Evolutionary conservation across 306 rosid genomes (phyloP), one percentile per base, ranked within the genome.

Genomic region (Lagenaria siceraria): DNA sequence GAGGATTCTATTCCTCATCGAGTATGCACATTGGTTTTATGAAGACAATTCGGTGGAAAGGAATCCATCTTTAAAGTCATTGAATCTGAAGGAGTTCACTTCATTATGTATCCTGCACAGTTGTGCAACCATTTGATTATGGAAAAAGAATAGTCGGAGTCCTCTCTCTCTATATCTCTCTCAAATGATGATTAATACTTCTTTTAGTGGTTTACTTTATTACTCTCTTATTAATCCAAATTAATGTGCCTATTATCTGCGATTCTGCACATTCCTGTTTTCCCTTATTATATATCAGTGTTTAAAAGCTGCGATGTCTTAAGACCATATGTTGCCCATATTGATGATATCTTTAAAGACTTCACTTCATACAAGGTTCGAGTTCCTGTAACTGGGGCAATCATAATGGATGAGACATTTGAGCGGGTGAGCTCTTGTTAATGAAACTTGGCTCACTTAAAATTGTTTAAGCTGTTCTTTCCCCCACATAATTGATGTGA

Each of bases 21-120:
- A 92, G 87, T 90, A 92, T 83, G 99, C 99, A 8, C 99, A 95
- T 90, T 95, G 99, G 99, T 95, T 87, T 86, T 90, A 95, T 80
- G 99, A 95, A 81, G 99, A 95, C 84, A 95, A 95, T 80, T 95
- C 99, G 21, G 97, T 95, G 68, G 97, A 95, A 85, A 90, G 85
- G 31, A 89, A 95, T 83, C 97, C 99, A 54, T 92, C 96, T 25
- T 84, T 95, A 77, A 95, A 92, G 88, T 95, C 99, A 25, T 90
- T 92, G 78, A 95, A 68, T 82, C 84, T 95, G 75, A 95, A 95
- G 92, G 97, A 95, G 87, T 95, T 95, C 77, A 95, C 99, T 74
- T 89, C 88, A 66, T 79, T 95, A 85, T 36, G 99, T 72, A 72
- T 72, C 76, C 59, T 71, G 59, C 40, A 12, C 36, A 43, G 51